Evolutionary conservation across 106 monocot species (phyloP).

Genomic region (Alisma plantagoaquatica): DNA sequence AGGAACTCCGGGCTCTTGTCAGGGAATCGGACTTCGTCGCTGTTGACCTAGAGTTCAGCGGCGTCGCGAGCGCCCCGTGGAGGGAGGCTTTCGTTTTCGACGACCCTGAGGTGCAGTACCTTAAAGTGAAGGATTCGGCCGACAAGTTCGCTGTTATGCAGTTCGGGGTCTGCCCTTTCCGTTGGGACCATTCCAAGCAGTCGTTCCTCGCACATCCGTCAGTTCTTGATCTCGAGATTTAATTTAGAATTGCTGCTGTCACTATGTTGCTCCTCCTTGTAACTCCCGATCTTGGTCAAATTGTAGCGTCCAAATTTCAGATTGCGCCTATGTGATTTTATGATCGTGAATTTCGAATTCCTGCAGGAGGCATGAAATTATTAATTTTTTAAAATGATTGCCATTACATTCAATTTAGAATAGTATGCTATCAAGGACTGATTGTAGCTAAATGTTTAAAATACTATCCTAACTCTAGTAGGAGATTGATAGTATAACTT

Average conservation of each 20-base stretch:
- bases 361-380: no score
- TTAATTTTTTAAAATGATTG: no score
- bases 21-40: slow-evolving; percentile 73
- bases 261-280: no score
- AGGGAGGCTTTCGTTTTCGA: slow-evolving; percentile 73
- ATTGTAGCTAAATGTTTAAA: no score
- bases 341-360: no score
- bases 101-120: slow-evolving; percentile 70
- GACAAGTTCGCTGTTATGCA: slow-evolving; percentile 76
- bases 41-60: slow-evolving; percentile 93
- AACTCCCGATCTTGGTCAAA: background rate
- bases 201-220: slow-evolving; percentile 74
- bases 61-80: slow-evolving; percentile 89
- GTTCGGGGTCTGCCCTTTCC: slow-evolving; percentile 92
- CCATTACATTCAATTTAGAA: no score
- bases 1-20: slow-evolving; percentile 42
- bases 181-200: slow-evolving; percentile 44
- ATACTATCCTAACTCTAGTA: no score
- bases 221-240: slow-evolving; percentile 2
- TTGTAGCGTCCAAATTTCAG: no score
- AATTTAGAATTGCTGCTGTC: no score
- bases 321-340: no score
- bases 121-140: slow-evolving; percentile 86
- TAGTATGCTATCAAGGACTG: no score
- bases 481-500: no score